Evolutionary conservation across 495 filamentous ascomycete genomes (phyloP), one percentile per base, ranked within the genome.

Genomic region (Podospora pseudoanserina): DNA sequence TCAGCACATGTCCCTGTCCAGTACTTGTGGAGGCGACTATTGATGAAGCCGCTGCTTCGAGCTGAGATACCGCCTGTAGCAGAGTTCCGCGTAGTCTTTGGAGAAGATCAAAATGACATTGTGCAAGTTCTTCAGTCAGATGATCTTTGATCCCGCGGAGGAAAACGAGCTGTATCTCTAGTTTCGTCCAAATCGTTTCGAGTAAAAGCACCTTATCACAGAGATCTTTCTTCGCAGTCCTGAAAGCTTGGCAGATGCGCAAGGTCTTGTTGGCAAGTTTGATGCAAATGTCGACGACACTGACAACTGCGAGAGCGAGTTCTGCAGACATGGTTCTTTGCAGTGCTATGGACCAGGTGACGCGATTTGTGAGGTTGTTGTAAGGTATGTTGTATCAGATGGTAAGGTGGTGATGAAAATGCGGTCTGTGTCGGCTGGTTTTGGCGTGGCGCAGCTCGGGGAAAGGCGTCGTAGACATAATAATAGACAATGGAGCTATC

Each of bases 41-140:
- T 3, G 28, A 39, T 32, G 18, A 44, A 5, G 30, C 61, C 19
- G 30, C 61, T 9, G 15, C 19, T 20, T 63, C 61, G 30, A 63
- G 27, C 61, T 63, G 30, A 1, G 28, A 5, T 11, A 63, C 61
- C 5, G 61, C 28, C 61, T 20, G 30, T n/a, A 49, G 4, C 13
- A 63, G 34, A 7, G 30, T 32, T 6, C 11, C 28, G 0, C 27
- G 16, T 2, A 63, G 30, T 23, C 20, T 63, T 19, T 63, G 27
- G 6, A 63, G 32, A 11, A 63, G 61, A 23, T 63, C 34, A n/a
- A 63, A 63, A 32, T 44, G 61, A 5, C 30, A 32, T 49, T 63
- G 61, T 49, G 30, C 28, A 13, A 63, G 30, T 13, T 61, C 59
- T 13, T 28, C 23, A 20, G 19, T 62, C 30, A 62, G 60, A 32